These are phyloP conservation scores for Isabelozyma rhagii DNA, from an alignment of 805 yeast species.

Conservation along the genomic window DNA sequence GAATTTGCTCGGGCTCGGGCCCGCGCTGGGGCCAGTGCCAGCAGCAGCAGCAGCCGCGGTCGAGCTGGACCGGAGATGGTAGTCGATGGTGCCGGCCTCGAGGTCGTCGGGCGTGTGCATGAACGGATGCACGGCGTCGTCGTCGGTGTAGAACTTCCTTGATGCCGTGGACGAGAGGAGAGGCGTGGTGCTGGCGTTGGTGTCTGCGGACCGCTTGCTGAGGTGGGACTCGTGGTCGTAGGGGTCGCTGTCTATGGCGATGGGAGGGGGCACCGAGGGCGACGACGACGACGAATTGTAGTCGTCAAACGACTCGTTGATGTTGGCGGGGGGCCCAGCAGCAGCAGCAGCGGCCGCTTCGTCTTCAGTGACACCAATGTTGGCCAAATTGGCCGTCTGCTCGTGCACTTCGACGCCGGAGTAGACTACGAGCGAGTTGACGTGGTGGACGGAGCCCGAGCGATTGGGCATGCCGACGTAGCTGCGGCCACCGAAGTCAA, in stretches of 20 bases:
- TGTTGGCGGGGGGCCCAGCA: not conserved
- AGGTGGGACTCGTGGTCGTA: conserved; percentile 11
- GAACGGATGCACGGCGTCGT: not conserved
- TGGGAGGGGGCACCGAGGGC: not conserved
- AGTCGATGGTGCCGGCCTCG: not conserved
- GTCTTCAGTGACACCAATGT: conserved; percentile 49
- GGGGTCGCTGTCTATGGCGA: not conserved
- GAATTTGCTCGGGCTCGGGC: conserved; percentile 1
- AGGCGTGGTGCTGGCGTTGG: conserved; percentile 2
- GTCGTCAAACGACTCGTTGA: not conserved
- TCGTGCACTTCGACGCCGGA: conserved; percentile 51
- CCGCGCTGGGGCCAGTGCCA: too few relatives aligned
- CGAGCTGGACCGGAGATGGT: not conserved
- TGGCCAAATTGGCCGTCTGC: conserved; percentile 55
- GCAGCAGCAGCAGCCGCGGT: not conserved
- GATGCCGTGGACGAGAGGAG: not conserved
- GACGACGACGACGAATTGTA: too few relatives aligned
- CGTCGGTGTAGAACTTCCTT: not conserved
- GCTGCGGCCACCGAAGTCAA: conserved; percentile 43
- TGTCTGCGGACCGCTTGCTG: not conserved
- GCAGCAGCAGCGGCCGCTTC: conserved; percentile 4
- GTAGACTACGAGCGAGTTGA: conserved; percentile 42
- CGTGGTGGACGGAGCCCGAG: conserved; percentile 17
- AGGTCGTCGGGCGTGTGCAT: conserved; percentile 1
- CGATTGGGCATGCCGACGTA: conserved; percentile 33